Evolutionary conservation across 371 early-diverging fungal species (phyloP), one percentile per base, ranked within the genome.

Genomic region (Apophysomyces ossiformis): DNA sequence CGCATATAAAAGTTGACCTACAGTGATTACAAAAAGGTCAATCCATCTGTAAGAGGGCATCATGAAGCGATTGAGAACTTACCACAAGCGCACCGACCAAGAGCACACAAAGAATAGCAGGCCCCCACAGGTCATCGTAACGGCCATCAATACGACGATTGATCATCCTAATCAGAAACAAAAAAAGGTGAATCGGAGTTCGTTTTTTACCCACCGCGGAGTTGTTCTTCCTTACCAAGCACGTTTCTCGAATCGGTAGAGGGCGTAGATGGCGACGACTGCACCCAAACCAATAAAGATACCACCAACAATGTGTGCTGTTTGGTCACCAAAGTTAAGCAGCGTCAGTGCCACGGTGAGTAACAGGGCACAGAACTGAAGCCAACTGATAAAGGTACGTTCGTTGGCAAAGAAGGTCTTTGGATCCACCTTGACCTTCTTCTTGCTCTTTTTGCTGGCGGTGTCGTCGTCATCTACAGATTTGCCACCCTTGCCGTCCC

Each of bases 321-420:
- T 78, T 36, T 70, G 64, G 72, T 92, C 91, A 37, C 92, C 92
- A 86, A 93, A 93, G 78, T 94, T 94, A 26, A 94, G 73, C 61
- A 94, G 69, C 8, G 88, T 93, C 38, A 94, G 71, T 8, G 92
- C 86, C 2, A 94, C 75, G 11, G 89, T 90, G 4, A 90, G 85
- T 21, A 94, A 69, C 59, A 91, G 72, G 13, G 90, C 86, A 8
- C 89, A 79, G 76, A 92, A 92, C 74, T 92, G 87, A 47, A 92
- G 77, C 92, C 92, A 92, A 15, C 95, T 91, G 59, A 99, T 82
- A 81, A 99, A 99, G 4, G 99, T 99, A 58, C 99, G 87, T 81
- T 99, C 99, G 77, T 99, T 99, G 61, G 99, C 99, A 85, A 99
- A 99, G 80, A 92, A 98, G 32, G 96, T 96, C 82, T 99, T 99